Conservation (phyloP, 352 stramenopile genomes). For the Peronospora belbahrii region DNA sequence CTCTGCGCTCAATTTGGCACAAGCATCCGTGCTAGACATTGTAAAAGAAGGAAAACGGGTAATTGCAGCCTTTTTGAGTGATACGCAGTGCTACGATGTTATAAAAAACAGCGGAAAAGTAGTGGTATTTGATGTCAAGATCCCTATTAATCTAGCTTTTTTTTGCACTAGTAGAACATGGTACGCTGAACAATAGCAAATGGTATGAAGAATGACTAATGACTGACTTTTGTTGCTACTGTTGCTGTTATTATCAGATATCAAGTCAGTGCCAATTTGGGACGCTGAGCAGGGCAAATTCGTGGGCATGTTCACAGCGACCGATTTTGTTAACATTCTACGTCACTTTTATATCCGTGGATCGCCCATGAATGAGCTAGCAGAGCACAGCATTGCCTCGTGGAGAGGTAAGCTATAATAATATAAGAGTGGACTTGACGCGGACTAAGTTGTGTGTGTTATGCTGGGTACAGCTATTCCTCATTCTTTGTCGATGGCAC, state of each 20-base stretch:
- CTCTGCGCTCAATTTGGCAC: conserved; percentile 38
- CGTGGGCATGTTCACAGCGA: conserved; percentile 95
- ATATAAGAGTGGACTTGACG: background rate
- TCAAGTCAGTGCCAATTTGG: conserved; percentile 96
- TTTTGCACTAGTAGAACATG: conserved; percentile 98
- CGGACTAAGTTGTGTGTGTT: conserved; percentile 22
- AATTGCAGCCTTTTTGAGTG: conserved; percentile 85
- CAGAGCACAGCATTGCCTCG: conserved; percentile 80
- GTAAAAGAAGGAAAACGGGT: conserved; percentile 68
- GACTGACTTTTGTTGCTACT: conserved; percentile 8
- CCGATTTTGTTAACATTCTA: conserved; percentile 97
- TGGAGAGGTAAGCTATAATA: conserved; percentile 49
- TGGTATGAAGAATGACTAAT: background rate
- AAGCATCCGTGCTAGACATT: conserved; percentile 48
- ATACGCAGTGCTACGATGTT: conserved; percentile 92
- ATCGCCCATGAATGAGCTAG: conserved; percentile 84
- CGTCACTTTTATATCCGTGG: conserved; percentile 89
- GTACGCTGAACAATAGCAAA: conserved; percentile 31
- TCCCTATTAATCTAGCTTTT: conserved; percentile 98
- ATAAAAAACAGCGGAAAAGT: conserved; percentile 95
- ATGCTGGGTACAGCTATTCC: conserved; percentile 66
- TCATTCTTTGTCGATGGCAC: conserved; percentile 69
- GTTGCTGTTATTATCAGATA: conserved; percentile 56
- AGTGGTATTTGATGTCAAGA: conserved; percentile 98
- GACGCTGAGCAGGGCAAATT: conserved; percentile 92